Base-by-base conservation (phyloP, 305 asterid genomes). In the Rubia balearica region DNA sequence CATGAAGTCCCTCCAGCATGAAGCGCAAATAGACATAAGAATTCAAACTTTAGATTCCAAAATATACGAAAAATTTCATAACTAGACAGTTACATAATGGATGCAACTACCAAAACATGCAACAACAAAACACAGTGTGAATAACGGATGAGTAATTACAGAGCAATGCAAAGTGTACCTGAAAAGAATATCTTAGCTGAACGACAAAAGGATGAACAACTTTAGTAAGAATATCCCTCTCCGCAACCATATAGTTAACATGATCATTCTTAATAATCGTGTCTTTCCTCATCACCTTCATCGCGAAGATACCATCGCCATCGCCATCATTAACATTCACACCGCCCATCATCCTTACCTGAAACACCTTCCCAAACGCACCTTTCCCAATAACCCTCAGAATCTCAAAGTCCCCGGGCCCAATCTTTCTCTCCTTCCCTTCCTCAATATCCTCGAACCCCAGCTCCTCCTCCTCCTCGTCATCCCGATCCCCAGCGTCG, bases 281-380 rank as follows among this genome's bases (percentile, higher is more conserved):
- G 49, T 90, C 95, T 75, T 92, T 92, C 79, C 84, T 90, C 98
- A 92, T 90, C 67, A 92, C 98, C 67, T 92, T 92, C 98, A 92
- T 90, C 0, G 98, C 98, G 40, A 73, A 92, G 74, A 88, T 79
- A 78, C 98, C 98, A 80, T 79, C 80, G 63, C 33, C 33, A 30
- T 30, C 33, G 33, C 57, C 17, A 49, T 6, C 7, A 53, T 12
- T 41, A 78, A 30, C 80, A 68, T 66, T 71, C 61, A 45, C 21
- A 30, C 33, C 33, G 19, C 84, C 85, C 82, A 82, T 83, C 89
- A 78, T 82, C 82, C 87, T 85, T 76, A 92, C 98, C 85, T 88
- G 96, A 83, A 90, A 92, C 68, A 92, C 98, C 85, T 92, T 92
- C 82, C 96, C 96, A 81, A 92, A 92, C 60, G 96, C 90, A 21